Base-by-base conservation (phyloP, 2,329 filamentous ascomycete genomes). In the Macrophomina tecta region DNA sequence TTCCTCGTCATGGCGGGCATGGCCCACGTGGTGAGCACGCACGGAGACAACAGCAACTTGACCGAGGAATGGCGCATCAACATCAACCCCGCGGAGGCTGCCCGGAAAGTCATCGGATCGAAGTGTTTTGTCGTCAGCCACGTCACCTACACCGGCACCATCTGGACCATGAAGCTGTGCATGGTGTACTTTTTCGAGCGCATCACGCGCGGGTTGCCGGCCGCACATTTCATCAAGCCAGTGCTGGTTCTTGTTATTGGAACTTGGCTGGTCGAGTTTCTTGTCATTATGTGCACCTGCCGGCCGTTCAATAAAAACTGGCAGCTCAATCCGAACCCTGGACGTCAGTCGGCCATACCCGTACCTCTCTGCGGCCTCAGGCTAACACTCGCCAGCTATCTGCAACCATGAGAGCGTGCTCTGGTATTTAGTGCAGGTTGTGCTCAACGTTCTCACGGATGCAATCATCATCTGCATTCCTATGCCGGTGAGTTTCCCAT, bases 161-260 rank as follows among this genome's bases (percentile, higher is more conserved):
- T 53, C 51, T 53, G 51, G 51, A 53, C 51, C 32, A 53, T 53
- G 51, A 53, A 53, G 30, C 28, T 53, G 51, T 53, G 51, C 51
- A 53, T 53, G 51, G 16, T 18, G 11, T 53, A 16, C 30, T 53
- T 53, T n/a, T 30, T 53, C 4, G 51, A 53, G 12, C 51, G 51
- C 8, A 36, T 53, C 14, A 53, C 51, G 12, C 51, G 51, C 14
- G 51, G 51, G 11, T 30, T 53, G 4, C 51, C 51, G 1, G 51
- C 51, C 28, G 51, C 51, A 6, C 28, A 36, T 12, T 53, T 53
- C 30, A 36, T 53, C 51, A 53, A 53, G 30, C 51, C 51, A 3
- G 30, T 53, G 11, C 28, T 53, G 5, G 51, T 30, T n/a, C 51
- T 53, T 30, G 51, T 53, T 3, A 30, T 53, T 14, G 51, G 51